Evolutionary conservation across 495 filamentous ascomycete genomes (phyloP).

Genomic region (Haplographium delicatum): DNA sequence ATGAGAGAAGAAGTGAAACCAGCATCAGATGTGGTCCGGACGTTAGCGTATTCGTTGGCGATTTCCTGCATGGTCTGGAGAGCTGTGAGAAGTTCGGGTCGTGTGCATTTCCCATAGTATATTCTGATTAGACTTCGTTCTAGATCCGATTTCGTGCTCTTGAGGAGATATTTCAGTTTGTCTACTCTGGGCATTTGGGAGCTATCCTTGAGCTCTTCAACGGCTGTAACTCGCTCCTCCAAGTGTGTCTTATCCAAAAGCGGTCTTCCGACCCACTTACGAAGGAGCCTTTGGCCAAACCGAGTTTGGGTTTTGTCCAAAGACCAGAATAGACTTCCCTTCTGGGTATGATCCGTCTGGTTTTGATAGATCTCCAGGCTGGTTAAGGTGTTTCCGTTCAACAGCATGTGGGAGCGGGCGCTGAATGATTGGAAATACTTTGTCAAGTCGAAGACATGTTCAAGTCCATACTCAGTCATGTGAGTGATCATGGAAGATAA

Average conservation of each 20-base stretch:
- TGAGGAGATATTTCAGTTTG: constrained; percentile 63
- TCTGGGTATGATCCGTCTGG: constrained; percentile 78
- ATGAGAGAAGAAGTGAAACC: constrained; percentile 71
- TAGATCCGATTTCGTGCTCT: constrained; percentile 71
- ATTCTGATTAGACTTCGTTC: constrained; percentile 92
- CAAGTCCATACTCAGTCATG: constrained; percentile 84
- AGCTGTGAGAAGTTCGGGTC: constrained; percentile 80
- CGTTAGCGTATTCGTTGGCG: constrained; percentile 61
- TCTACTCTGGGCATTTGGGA: constrained; percentile 62
- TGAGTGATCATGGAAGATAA: constrained; percentile 96
- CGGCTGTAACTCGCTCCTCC: constrained; percentile 78
- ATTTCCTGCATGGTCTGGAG: constrained; percentile 83
- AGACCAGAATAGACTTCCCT: constrained; percentile 93
- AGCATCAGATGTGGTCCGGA: constrained; percentile 59
- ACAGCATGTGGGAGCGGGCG: constrained; percentile 88
- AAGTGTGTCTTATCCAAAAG: constrained; percentile 72
- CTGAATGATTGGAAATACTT: constrained; percentile 98
- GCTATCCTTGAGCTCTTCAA: constrained; percentile 79
- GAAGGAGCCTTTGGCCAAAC: constrained; percentile 80
- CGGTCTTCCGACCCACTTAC: constrained; percentile 94
- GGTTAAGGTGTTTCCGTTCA: constrained; percentile 92
- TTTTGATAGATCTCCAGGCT: constrained; percentile 96
- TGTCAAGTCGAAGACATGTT: constrained; percentile 94
- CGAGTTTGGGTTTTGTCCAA: constrained; percentile 88
- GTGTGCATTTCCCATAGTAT: constrained; percentile 92